Conservation (phyloP, 257 asterid species). For the Echites panduratus region DNA sequence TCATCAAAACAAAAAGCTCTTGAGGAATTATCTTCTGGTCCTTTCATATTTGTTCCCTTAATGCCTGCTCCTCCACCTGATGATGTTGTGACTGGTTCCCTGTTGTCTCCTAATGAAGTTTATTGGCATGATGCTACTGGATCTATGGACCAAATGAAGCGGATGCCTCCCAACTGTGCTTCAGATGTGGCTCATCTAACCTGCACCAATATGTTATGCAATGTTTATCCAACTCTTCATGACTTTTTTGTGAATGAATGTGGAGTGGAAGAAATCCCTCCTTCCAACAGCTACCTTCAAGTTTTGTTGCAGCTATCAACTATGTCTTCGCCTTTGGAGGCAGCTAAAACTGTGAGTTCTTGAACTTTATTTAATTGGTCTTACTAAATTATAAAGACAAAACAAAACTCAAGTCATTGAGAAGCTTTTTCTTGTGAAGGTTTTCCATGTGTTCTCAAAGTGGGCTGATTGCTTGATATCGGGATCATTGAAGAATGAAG, state of each 20-base stretch:
- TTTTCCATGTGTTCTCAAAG: constrained; percentile 57
- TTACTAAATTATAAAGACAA: background rate
- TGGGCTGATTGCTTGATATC: constrained; percentile 70
- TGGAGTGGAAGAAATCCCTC: constrained; percentile 69
- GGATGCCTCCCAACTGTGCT: constrained; percentile 25
- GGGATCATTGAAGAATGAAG: constrained; percentile 66
- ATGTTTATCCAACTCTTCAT: constrained; percentile 65
- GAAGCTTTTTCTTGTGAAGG: constrained; percentile 31
- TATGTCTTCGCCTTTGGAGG: constrained; percentile 61
- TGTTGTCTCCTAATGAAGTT: constrained; percentile 67
- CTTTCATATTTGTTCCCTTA: constrained; percentile 78
- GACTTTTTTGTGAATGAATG: constrained; percentile 85
- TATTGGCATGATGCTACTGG: constrained; percentile 73
- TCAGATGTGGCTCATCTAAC: constrained; percentile 26
- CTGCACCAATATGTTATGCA: constrained; percentile 39
- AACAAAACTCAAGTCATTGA: background rate
- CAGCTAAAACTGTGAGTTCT: constrained; percentile 60
- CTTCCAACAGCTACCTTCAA: constrained; percentile 66
- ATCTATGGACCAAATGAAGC: constrained; percentile 39
- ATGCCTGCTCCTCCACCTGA: constrained; percentile 38
- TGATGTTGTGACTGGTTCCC: constrained; percentile 59
- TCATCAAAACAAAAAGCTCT: constrained; percentile 44
- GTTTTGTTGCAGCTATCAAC: constrained; percentile 62
- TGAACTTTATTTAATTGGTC: background rate
- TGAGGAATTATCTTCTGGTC: constrained; percentile 57